Percentiles rank a stretch among this genome's conserved stretches.
phyloP scores from a whole-genome alignment of 176 grass and related monocot species.

The Hyparrhenia diplandra region DNA sequence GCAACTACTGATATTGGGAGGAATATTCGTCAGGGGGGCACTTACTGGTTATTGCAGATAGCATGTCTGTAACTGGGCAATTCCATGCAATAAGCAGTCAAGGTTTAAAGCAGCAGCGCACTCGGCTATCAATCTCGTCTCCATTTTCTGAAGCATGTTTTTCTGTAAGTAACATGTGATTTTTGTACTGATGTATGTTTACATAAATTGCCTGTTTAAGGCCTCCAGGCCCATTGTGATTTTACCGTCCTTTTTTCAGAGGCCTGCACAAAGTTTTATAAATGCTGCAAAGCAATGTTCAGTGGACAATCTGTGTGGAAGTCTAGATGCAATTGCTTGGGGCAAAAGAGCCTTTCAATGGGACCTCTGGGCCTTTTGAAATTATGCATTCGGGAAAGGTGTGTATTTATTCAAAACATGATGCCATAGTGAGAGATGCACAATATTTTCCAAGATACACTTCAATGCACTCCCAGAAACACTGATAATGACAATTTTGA shows the following conservation, averaged over 20 bases:
- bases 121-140: constrained; percentile 58
- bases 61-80: constrained; percentile 68
- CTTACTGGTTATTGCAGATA: constrained; percentile 64
- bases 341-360: constrained; percentile 80
- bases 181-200: background rate
- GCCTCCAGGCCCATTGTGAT: constrained; percentile 13
- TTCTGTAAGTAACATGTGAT: constrained; percentile 62
- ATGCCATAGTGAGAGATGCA: constrained; percentile 6
- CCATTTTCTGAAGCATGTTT: constrained; percentile 96
- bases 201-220: constrained; percentile 16
- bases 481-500: background rate
- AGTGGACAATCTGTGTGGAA: constrained; percentile 69
- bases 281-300: constrained; percentile 76
- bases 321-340: constrained; percentile 78
- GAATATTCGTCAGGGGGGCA: constrained; percentile 54
- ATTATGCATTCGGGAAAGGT: constrained; percentile 69
- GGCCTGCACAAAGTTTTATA: constrained; percentile 73
- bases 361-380: constrained; percentile 80
- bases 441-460: background rate
- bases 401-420: constrained; percentile 11
- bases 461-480: background rate
- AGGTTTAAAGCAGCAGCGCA: constrained; percentile 66
- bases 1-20: constrained; percentile 63
- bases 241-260: constrained; percentile 49
- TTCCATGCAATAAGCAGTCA: constrained; percentile 76